phyloP scores from a whole-genome alignment of 495 filamentous ascomycete genomes.

The Xylaria telfairii region DNA sequence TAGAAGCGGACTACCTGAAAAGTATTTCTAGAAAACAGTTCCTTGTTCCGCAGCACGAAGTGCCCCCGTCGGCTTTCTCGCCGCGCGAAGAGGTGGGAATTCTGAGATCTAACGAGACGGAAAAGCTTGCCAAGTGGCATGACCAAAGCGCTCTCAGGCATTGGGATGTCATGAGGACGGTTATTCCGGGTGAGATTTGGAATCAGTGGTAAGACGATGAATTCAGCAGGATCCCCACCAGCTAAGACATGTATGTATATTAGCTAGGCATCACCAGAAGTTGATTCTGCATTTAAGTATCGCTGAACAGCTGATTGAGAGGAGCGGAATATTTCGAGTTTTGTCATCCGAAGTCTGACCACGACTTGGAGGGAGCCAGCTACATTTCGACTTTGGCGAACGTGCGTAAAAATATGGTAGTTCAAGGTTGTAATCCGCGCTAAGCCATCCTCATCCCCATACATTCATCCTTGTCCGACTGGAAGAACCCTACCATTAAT shows the following conservation, averaged over 20 bases:
- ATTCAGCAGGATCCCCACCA: background rate
- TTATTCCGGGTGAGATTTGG: conserved; percentile 82
- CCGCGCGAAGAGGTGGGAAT: conserved; percentile 49
- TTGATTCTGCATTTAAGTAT: background rate
- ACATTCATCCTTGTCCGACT: background rate
- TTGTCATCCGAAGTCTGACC: background rate
- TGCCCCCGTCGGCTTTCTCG: conserved; percentile 61
- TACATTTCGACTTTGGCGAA: background rate
- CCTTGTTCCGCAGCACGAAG: conserved; percentile 76
- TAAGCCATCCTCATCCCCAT: background rate
- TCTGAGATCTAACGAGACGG: conserved; percentile 62
- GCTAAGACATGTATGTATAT: background rate
- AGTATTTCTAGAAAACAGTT: conserved; percentile 71
- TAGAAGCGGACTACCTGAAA: conserved; percentile 69
- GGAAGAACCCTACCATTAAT: background rate
- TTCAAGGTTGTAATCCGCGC: background rate
- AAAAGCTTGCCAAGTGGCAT: conserved; percentile 71
- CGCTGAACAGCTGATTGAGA: background rate
- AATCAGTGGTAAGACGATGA: conserved; percentile 74
- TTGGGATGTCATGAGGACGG: conserved; percentile 89
- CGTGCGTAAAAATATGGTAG: background rate
- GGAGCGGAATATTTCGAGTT: background rate
- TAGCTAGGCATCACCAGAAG: background rate
- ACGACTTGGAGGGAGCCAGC: background rate
- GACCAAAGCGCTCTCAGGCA: conserved; percentile 77